Conservation (phyloP, 2,329 filamentous ascomycete species). For the Coniochaeta ligniaria region DNA sequence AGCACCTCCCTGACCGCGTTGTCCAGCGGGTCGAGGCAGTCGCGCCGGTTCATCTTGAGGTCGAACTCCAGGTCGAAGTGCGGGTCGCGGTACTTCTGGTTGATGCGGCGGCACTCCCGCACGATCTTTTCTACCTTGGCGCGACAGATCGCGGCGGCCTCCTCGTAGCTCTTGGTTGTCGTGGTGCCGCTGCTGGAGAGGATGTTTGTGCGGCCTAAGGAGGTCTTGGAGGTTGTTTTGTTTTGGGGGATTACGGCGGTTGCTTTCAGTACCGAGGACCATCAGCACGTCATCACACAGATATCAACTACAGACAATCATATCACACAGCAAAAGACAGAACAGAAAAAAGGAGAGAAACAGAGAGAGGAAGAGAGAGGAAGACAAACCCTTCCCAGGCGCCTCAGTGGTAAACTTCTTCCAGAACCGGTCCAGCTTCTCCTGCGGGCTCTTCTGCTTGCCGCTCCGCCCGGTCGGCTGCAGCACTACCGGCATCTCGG, state of each 20-base stretch:
- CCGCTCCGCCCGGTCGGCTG: background rate
- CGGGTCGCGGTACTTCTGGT: constrained; percentile 81
- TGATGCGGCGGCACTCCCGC: constrained; percentile 63
- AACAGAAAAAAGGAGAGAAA: too few species aligned
- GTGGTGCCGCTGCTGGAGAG: constrained; percentile 44
- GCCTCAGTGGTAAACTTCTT: constrained; percentile 61
- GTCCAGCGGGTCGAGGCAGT: constrained; percentile 40
- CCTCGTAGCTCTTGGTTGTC: constrained; percentile 57
- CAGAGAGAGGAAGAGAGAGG: background rate
- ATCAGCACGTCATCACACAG: too few species aligned
- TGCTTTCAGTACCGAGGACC: too few species aligned
- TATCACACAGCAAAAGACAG: too few species aligned
- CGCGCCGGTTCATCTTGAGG: constrained; percentile 50
- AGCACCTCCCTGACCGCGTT: constrained; percentile 18
- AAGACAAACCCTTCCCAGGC: constrained; percentile 55
- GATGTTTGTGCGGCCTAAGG: constrained; percentile 45
- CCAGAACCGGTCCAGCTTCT: constrained; percentile 67
- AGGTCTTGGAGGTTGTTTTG: constrained; percentile 53
- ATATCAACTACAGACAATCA: background rate
- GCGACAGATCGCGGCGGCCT: constrained; percentile 62
- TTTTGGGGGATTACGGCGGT: constrained; percentile 65
- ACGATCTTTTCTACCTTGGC: constrained; percentile 57
- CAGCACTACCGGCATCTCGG: constrained; percentile 11
- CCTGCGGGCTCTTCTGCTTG: constrained; percentile 56
- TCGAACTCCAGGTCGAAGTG: constrained; percentile 81